These are phyloP conservation scores for Toxicodendron radicans DNA, from an alignment of 345 rosid species.

Conservation along the genomic window DNA sequence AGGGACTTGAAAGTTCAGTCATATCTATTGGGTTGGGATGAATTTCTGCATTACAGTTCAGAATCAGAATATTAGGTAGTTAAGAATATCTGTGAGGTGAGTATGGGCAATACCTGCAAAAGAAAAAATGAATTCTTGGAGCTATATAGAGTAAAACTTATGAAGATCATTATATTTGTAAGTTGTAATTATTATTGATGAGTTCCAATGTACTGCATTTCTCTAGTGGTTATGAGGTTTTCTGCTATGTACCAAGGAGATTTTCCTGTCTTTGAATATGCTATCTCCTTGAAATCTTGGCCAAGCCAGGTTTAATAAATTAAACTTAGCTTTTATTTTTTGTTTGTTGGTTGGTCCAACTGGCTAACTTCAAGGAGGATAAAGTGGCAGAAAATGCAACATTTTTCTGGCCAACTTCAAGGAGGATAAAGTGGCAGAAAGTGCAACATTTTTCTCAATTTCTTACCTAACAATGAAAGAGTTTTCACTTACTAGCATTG, in stretches of 20 bases:
- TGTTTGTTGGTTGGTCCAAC: neutral
- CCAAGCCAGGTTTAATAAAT: neutral
- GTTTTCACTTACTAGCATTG: too few relatives aligned
- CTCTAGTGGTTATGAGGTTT: neutral
- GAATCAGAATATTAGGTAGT: too few relatives aligned
- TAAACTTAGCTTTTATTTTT: neutral
- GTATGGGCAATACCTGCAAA: too few relatives aligned
- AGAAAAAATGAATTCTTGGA: too few relatives aligned
- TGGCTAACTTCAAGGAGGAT: neutral
- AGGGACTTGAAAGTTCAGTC: neutral
- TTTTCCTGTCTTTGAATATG: neutral
- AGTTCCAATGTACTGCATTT: neutral
- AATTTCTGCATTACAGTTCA: neutral
- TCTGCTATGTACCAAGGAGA: neutral
- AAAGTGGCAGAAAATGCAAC: neutral
- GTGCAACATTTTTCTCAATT: too few relatives aligned
- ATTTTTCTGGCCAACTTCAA: too few relatives aligned
- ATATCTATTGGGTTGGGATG: neutral
- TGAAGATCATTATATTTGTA: too few relatives aligned
- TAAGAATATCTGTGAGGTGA: too few relatives aligned
- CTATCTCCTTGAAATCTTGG: neutral
- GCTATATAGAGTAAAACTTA: too few relatives aligned
- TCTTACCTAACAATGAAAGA: neutral
- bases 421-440: too few relatives aligned
- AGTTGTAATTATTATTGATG: neutral